Evolutionary conservation across 179 eudicot genomes (phyloP).

Genomic region (Heliamphora ciliata): DNA sequence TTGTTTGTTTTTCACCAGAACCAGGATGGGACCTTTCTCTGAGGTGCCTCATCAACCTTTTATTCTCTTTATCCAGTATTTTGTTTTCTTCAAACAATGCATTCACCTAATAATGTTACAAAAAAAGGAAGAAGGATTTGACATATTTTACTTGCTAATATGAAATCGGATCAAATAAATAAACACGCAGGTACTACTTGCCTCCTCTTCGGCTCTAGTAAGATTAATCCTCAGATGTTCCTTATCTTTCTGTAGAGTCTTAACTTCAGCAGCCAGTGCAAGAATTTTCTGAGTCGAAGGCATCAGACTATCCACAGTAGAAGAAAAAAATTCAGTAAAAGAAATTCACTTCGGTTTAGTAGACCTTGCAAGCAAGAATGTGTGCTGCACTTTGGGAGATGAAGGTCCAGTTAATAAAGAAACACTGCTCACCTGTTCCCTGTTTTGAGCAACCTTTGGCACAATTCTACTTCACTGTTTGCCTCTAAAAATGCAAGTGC

Average conservation of each 20-base stretch:
- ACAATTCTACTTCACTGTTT: constrained; percentile 46
- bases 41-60: constrained; percentile 40
- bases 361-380: not conserved
- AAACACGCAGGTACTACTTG: constrained; percentile 13
- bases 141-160: not conserved
- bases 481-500: constrained; percentile 60
- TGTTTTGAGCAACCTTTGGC: constrained; percentile 45
- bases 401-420: not conserved
- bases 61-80: constrained; percentile 52
- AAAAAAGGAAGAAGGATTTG: not conserved
- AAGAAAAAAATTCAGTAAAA: constrained; percentile 10
- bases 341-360: not conserved
- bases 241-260: constrained; percentile 54
- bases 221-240: constrained; percentile 70
- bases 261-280: constrained; percentile 50
- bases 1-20: constrained; percentile 51
- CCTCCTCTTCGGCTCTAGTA: constrained; percentile 89
- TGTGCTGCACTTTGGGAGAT: not conserved
- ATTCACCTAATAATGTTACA: constrained; percentile 41
- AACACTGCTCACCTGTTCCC: constrained; percentile 46
- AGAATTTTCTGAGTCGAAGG: constrained; percentile 56
- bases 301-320: constrained; percentile 39
- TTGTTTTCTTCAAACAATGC: constrained; percentile 53
- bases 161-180: not conserved
- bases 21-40: constrained; percentile 41